Evolutionary conservation across 129 eudicot species (phyloP), one percentile per base, ranked within the genome.

Genomic region (Chrysanthemum seticuspe): DNA sequence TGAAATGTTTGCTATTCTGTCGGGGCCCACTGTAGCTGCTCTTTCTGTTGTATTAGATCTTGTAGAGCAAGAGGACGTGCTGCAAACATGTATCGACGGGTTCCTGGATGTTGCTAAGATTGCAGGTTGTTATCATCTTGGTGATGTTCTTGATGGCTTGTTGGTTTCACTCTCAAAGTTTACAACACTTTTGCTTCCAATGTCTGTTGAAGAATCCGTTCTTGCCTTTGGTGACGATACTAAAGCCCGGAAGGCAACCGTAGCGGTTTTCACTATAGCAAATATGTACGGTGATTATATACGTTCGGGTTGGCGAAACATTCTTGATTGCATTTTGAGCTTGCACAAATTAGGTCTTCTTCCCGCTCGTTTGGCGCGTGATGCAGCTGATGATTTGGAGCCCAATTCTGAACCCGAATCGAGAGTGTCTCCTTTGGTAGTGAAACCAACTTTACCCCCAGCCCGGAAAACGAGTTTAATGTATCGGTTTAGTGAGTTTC

Each of bases 21-120:
- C 97, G 13, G 97, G 97, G 34, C 97, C 90, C 36, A 74, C 97
- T 3, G 89, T 87, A 62, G 97, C 97, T 72, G 94, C 97, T 53
- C 84, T 90, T 27, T 90, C 94, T 34, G 89, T 90, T 60, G 91
- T 90, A 14, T 81, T 87, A 66, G 94, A 90, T 76, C 89, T 87
- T 67, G 94, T 85, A 10, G 97, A 90, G 64, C 86, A 81, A 70
- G 97, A 90, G 51, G 85, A 85, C 54, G 91, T 87, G 62, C 74
- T 80, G 53, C 87, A 87, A 65, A 83, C 87, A 4, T 90, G 94
- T 70, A 79, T 90, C 18, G 92, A 87, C 56, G 94, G 97, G 8
- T 90, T 80, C 52, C 68, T 83, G 50, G 84, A 85, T 50, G 81
- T 90, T 34, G 91, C 97, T 27, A 90, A 90, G 63, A 82, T 90